Evolutionary conservation across 441 rosid species (phyloP).

Genomic region (Gossypium davidsonii): DNA sequence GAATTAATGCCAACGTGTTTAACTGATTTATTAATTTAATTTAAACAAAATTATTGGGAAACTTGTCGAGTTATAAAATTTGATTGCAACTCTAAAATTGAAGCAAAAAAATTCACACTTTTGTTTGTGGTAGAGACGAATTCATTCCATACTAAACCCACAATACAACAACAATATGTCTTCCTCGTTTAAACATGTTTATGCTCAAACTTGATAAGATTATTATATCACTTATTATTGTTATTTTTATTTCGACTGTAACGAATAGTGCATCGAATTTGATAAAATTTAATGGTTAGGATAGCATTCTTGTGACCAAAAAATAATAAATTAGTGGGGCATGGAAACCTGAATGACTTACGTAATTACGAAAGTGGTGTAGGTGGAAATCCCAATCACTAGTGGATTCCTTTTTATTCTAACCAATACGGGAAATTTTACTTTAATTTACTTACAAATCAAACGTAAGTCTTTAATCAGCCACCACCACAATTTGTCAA

Average conservation of each 20-base stretch:
- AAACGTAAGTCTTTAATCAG: too few species aligned
- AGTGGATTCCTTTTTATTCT: background rate
- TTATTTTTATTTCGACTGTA: too few species aligned
- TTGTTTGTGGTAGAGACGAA: too few species aligned
- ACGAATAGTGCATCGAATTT: background rate
- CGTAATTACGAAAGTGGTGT: background rate
- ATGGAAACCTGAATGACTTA: background rate
- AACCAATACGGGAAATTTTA: background rate
- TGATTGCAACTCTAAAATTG: too few species aligned
- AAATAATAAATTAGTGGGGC: background rate
- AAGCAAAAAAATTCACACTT: too few species aligned
- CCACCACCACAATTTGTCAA: too few species aligned
- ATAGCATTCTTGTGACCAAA: background rate
- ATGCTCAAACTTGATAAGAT: background rate
- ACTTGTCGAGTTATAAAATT: too few species aligned
- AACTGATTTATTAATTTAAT: too few species aligned
- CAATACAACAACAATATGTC: background rate
- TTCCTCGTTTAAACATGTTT: background rate
- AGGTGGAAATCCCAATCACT: constrained; percentile 4
- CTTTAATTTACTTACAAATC: background rate
- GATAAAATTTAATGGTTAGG: background rate
- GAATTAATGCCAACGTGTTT: too few species aligned
- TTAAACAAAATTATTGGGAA: too few species aligned
- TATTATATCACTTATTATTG: background rate
- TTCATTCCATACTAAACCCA: too few species aligned